A percentile compares a stretch with the other conserved stretches of the same genome.
phyloP scores from a whole-genome alignment of 1,284 basidiomycete species.

The Puccinia coronata region DNA sequence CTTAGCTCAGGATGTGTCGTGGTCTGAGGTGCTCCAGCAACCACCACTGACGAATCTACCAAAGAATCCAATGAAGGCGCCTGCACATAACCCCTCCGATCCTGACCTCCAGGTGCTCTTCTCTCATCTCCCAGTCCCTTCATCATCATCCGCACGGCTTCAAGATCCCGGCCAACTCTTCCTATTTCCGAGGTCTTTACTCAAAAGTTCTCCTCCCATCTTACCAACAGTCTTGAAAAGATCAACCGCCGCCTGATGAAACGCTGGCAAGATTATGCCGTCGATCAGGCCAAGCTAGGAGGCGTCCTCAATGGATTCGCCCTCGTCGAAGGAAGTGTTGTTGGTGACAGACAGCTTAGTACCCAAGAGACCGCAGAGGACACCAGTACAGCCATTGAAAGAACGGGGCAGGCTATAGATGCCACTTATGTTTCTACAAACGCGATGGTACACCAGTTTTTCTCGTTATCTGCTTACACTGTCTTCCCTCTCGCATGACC shows the following conservation, averaged over 20 bases:
- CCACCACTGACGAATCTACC: constrained; percentile 86
- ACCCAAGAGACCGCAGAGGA: constrained; percentile 61
- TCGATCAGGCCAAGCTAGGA: constrained; percentile 91
- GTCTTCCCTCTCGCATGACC: background rate
- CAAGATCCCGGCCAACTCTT: constrained; percentile 89
- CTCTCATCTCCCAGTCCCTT: constrained; percentile 78
- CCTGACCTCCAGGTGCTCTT: constrained; percentile 73
- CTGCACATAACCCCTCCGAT: constrained; percentile 89
- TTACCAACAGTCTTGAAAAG: constrained; percentile 90
- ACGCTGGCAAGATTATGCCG: constrained; percentile 86
- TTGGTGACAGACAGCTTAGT: constrained; percentile 50
- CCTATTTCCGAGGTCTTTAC: constrained; percentile 92
- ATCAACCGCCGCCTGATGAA: constrained; percentile 87
- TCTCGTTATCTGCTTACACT: background rate
- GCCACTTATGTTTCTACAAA: constrained; percentile 89
- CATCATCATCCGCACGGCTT: constrained; percentile 71
- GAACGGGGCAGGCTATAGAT: constrained; percentile 92
- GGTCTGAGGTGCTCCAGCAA: constrained; percentile 90
- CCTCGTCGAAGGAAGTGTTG: constrained; percentile 68
- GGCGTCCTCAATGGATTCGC: constrained; percentile 95
- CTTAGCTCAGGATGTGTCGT: constrained; percentile 89
- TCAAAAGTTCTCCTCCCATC: constrained; percentile 88
- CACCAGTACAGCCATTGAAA: constrained; percentile 78
- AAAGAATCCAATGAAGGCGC: constrained; percentile 92
- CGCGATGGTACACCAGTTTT: constrained; percentile 68